These are phyloP conservation scores for Vigna mungo DNA, from an alignment of 306 rosid genomes.

Conservation along the genomic window DNA sequence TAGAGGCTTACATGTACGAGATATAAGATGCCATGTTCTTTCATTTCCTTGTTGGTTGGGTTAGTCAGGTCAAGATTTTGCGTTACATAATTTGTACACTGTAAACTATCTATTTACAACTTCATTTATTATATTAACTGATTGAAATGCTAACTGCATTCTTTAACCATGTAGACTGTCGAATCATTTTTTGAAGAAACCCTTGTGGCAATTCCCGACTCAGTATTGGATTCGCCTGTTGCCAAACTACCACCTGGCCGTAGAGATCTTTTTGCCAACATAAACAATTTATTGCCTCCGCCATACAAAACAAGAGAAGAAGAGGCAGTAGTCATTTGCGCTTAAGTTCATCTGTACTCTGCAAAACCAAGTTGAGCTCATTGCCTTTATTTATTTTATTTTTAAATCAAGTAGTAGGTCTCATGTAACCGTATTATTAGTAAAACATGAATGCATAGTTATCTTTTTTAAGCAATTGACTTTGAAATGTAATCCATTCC, in stretches of 20 bases:
- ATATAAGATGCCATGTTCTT: neutral
- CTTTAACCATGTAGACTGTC: slow-evolving; percentile 67
- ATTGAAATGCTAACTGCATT: slow-evolving; percentile 45
- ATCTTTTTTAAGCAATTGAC: slow-evolving; percentile 29
- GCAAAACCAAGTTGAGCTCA: slow-evolving; percentile 18
- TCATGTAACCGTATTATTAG: slow-evolving; percentile 25
- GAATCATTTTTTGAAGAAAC: slow-evolving; percentile 90
- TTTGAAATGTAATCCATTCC: slow-evolving; percentile 33
- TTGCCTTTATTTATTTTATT: slow-evolving; percentile 32
- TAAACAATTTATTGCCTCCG: slow-evolving; percentile 69
- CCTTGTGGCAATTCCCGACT: slow-evolving; percentile 81
- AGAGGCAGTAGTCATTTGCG: slow-evolving; percentile 42
- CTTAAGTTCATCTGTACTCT: slow-evolving; percentile 50
- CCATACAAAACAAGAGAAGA: slow-evolving; percentile 62
- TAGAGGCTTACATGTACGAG: neutral
- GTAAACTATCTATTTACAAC: slow-evolving; percentile 4
- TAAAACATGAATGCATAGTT: neutral
- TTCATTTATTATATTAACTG: slow-evolving; percentile 30
- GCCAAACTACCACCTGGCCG: slow-evolving; percentile 57
- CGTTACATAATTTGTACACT: slow-evolving; percentile 15
- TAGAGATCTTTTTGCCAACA: slow-evolving; percentile 64
- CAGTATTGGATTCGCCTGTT: slow-evolving; percentile 75
- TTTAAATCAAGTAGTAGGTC: slow-evolving; percentile 19
- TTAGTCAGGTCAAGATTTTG: slow-evolving; percentile 15
- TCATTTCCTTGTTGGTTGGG: slow-evolving; percentile 23